phyloP scores from a whole-genome alignment of 2,329 filamentous ascomycete genomes.

The Calycina herbarum region DNA sequence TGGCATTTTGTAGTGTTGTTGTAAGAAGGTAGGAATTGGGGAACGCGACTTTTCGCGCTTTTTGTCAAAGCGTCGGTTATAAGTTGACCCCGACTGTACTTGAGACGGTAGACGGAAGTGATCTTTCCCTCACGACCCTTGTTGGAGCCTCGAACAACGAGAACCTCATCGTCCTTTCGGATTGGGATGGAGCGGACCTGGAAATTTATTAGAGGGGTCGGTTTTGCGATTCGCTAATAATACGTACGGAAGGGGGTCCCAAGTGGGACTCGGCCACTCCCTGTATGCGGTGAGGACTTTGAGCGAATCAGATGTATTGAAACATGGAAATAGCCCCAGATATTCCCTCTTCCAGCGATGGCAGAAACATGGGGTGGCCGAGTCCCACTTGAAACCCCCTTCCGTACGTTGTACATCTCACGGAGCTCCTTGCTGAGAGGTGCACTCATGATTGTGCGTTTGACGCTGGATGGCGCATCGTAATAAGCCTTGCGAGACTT shows the following conservation, averaged over 20 bases:
- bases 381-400: too few relatives aligned
- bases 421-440: slow-evolving; percentile 94
- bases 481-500: slow-evolving; percentile 99
- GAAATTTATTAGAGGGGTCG: slow-evolving; percentile 15
- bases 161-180: slow-evolving; percentile 96
- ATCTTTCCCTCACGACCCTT: slow-evolving; percentile 99
- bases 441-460: slow-evolving; percentile 96
- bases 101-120: slow-evolving; percentile 95
- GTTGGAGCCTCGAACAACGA: slow-evolving; percentile 87
- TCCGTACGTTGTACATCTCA: slow-evolving; percentile 90
- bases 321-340: too few relatives aligned
- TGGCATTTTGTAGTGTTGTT: too few relatives aligned
- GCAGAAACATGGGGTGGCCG: too few relatives aligned
- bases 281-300: too few relatives aligned
- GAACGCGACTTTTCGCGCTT: too few relatives aligned
- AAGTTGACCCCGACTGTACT: too few relatives aligned
- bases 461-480: slow-evolving; percentile 88
- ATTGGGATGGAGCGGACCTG: slow-evolving; percentile 94
- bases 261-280: too few relatives aligned
- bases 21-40: too few relatives aligned
- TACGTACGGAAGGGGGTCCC: slow-evolving; percentile 41
- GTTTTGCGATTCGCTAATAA: background rate
- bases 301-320: too few relatives aligned
- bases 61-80: too few relatives aligned
- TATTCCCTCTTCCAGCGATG: too few relatives aligned